Evolutionary conservation across 805 yeast genomes (phyloP).

Genomic region (Metschnikowia vanudenii): DNA sequence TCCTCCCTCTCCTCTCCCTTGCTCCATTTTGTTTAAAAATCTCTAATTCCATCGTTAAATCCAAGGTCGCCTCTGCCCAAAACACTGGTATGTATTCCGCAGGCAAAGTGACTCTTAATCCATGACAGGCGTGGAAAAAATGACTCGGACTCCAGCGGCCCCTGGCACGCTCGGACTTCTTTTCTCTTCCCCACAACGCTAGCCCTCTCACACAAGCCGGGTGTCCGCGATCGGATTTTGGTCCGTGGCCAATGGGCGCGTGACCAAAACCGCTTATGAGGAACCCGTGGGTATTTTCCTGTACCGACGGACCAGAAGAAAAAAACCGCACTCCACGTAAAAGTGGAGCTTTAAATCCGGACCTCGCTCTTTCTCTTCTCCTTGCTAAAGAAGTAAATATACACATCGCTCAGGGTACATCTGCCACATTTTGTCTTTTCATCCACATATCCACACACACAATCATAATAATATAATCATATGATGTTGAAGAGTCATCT

Average conservation of each 20-base stretch:
- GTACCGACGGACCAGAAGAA: constrained; percentile 2
- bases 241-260: constrained; percentile 13
- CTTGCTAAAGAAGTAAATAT: neutral
- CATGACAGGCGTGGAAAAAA: too few species aligned
- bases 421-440: too few species aligned
- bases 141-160: too few species aligned
- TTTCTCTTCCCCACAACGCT: constrained; percentile 2
- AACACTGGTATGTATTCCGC: too few species aligned
- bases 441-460: neutral
- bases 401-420: too few species aligned
- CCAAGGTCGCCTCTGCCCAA: too few species aligned
- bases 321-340: constrained; percentile 1
- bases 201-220: neutral
- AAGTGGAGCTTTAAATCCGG: neutral
- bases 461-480: neutral
- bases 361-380: neutral
- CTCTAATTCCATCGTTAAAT: neutral
- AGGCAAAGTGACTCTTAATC: too few species aligned
- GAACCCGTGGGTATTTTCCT: constrained; percentile 3
- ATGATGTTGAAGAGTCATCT: constrained; percentile 14
- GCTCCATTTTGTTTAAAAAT: too few species aligned
- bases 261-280: constrained; percentile 13
- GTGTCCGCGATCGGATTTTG: constrained; percentile 17
- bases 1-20: too few species aligned
- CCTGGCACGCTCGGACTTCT: too few species aligned